These are phyloP conservation scores for Russula earlei DNA, from an alignment of 768 basidiomycete species.

Conservation along the genomic window DNA sequence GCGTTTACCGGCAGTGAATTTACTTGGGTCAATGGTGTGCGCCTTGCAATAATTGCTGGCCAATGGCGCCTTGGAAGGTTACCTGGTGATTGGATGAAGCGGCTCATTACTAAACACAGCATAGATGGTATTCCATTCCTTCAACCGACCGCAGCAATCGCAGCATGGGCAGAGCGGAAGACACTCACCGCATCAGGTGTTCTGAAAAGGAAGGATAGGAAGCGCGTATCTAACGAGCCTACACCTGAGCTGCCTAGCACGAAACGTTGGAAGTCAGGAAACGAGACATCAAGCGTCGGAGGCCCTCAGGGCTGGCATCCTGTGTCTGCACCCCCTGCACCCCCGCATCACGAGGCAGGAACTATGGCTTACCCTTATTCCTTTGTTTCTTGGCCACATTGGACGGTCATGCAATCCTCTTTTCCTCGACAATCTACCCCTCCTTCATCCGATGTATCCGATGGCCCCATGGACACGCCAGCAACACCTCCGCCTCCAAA, in stretches of 20 bases:
- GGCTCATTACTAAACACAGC: conserved; percentile 1
- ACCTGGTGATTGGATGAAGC: conserved; percentile 1
- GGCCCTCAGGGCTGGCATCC: neutral
- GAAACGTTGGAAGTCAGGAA: neutral
- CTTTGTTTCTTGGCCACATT: neutral
- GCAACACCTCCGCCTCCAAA: neutral
- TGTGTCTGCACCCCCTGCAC: neutral
- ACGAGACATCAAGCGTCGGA: neutral
- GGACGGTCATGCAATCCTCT: neutral
- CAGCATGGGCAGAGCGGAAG: conserved; percentile 1
- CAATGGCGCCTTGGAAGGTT: conserved; percentile 2
- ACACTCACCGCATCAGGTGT: conserved; percentile 1
- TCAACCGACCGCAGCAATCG: neutral
- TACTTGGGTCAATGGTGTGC: conserved; percentile 1
- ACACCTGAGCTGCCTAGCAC: neutral
- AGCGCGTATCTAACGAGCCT: neutral
- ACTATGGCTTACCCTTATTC: neutral
- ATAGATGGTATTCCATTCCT: conserved; percentile 2
- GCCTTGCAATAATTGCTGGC: neutral
- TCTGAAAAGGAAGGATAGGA: neutral
- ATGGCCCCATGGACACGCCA: neutral
- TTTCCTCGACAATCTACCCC: neutral
- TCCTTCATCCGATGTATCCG: neutral
- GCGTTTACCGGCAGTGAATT: conserved; percentile 6
- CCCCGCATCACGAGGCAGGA: neutral